Evolutionary conservation across 495 filamentous ascomycete genomes (phyloP), one percentile per base, ranked within the genome.

Genomic region (Penicillium flavigenum): DNA sequence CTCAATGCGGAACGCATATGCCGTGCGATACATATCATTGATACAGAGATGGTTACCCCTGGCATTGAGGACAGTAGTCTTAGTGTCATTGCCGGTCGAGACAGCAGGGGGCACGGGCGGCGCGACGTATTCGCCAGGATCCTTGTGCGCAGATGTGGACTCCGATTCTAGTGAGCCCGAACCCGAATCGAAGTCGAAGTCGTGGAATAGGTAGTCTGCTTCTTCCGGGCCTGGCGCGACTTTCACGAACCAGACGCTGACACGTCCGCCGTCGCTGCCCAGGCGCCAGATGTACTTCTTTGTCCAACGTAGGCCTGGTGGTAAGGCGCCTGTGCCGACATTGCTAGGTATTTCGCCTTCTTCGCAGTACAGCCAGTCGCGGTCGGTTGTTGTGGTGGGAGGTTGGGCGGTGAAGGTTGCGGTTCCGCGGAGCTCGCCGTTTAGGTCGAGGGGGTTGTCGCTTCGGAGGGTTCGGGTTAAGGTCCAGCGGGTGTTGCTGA

Each of bases 211-310:
- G 53, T 79, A 78, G 46, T 79, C 76, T 7, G 73, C 67, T 58
- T 75, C 73, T 2, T 72, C 72, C 0, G 72, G 64, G 11, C 66
- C 58, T 2, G 63, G 62, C 11, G 61, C 62, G 8, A 73, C 60
- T 48, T 78, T 79, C n/a, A 76, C 75, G 41, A 79, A 79, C 75
- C 75, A 79, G 22, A 76, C 74, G 50, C 75, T 79, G 10, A 79
- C 70, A 16, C 61, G 57, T 9, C 60, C 69, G 5, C 57, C 52
- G 4, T 65, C 65, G n/a, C 49, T 60, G 27, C 46, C 55, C 19
- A 72, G 48, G 0, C 75, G 72, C 76, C 76, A 79, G 48, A 79
- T 77, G 39, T 79, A 79, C 53, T 76, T 77, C 59, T 79, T 79
- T 5, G 70, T 74, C 72, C 73, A 79, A 11, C 65, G 72, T 11